A percentile compares a stretch with the other conserved stretches of the same genome.
phyloP scores from a whole-genome alignment of 352 stramenopile genomes.

The Globisporangium spiculum region DNA sequence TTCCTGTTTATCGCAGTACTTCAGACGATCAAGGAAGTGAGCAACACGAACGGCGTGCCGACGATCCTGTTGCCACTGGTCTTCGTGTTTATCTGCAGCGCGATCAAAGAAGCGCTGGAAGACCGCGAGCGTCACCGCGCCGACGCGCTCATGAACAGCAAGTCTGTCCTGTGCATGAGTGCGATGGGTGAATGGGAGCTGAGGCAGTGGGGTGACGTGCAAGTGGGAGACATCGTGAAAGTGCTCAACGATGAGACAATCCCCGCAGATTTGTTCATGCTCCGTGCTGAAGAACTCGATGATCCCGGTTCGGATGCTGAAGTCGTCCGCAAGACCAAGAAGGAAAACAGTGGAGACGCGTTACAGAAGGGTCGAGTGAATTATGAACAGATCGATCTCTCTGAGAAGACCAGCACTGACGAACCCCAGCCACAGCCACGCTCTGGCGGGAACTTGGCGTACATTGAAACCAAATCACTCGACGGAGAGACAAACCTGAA shows the following conservation, averaged over 20 bases:
- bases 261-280: constrained; percentile 68
- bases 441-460: constrained; percentile 48
- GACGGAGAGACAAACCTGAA: constrained; percentile 86
- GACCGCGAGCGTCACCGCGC: constrained; percentile 76
- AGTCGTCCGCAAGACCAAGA: constrained; percentile 6
- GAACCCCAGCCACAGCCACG: constrained; percentile 15
- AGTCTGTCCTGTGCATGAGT: constrained; percentile 47
- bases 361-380: constrained; percentile 5
- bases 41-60: constrained; percentile 83
- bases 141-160: constrained; percentile 68
- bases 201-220: constrained; percentile 59
- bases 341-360: not conserved
- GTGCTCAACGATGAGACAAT: constrained; percentile 65
- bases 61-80: constrained; percentile 71
- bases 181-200: constrained; percentile 43
- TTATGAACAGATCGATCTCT: constrained; percentile 16
- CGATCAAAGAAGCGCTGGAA: constrained; percentile 82
- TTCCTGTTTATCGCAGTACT: constrained; percentile 85
- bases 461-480: constrained; percentile 84
- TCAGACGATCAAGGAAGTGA: constrained; percentile 81
- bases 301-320: constrained; percentile 35
- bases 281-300: constrained; percentile 50
- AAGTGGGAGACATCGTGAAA: constrained; percentile 81
- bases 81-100: constrained; percentile 78
- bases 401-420: not conserved